Evolutionary conservation across 176 grass and related monocot genomes (phyloP).

Genomic region (Carex littledalei): DNA sequence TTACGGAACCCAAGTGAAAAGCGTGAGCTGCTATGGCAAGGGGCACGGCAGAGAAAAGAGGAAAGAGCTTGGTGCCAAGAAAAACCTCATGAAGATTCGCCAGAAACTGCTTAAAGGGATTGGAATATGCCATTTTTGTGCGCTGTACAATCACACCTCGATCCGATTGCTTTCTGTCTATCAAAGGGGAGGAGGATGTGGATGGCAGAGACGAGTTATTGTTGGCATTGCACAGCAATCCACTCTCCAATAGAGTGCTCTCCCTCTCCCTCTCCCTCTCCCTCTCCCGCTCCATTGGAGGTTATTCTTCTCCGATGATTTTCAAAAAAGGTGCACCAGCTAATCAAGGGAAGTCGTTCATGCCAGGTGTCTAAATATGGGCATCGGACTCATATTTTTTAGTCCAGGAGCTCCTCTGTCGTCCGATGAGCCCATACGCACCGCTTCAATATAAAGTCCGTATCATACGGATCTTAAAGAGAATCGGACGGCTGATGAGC

Average conservation of each 20-base stretch:
- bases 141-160: background rate
- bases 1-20: slow-evolving; percentile 31
- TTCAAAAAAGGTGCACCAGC: too few species aligned
- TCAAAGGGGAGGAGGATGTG: background rate
- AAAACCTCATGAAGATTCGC: slow-evolving; percentile 48
- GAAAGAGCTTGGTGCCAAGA: slow-evolving; percentile 52
- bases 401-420: too few species aligned
- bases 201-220: background rate
- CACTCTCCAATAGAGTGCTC: slow-evolving; percentile 28
- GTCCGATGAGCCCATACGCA: too few species aligned
- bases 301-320: background rate
- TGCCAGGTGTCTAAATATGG: too few species aligned
- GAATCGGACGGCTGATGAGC: too few species aligned
- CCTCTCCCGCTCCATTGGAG: background rate
- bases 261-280: too few species aligned
- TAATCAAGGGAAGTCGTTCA: too few species aligned
- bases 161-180: background rate
- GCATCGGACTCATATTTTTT: too few species aligned
- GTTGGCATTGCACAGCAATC: background rate
- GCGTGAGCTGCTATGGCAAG: slow-evolving; percentile 42
- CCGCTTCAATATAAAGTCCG: too few species aligned
- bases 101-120: background rate
- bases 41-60: slow-evolving; percentile 53
- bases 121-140: background rate
- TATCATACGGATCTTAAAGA: too few species aligned